Evolutionary conservation across 2,329 filamentous ascomycete species (phyloP).

Genomic region (Canariomyces notabilis): DNA sequence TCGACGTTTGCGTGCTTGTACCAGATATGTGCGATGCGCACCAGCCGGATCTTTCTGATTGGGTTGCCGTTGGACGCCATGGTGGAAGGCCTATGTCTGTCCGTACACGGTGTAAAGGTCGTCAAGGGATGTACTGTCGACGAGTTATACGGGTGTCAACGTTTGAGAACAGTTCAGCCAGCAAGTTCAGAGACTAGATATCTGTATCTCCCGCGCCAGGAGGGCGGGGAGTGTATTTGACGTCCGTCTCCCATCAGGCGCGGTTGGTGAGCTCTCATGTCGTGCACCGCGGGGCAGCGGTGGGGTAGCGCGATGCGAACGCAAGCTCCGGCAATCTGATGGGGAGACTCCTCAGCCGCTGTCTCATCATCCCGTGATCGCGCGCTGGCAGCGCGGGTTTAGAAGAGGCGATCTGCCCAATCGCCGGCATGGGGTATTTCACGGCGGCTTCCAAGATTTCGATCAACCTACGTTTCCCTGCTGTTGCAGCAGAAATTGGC

Average conservation of each 20-base stretch:
- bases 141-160: too few species aligned
- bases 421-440: slow-evolving; percentile 16
- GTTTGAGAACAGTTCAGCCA: too few species aligned
- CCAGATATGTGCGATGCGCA: slow-evolving; percentile 41
- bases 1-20: slow-evolving; percentile 45
- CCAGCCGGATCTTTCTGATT: slow-evolving; percentile 31
- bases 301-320: slow-evolving; percentile 13
- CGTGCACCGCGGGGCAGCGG: slow-evolving; percentile 10
- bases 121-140: too few species aligned
- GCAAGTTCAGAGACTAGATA: background rate
- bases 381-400: slow-evolving; percentile 13
- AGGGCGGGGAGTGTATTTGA: slow-evolving; percentile 18
- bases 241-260: slow-evolving; percentile 10
- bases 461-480: slow-evolving; percentile 16
- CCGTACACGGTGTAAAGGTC: background rate
- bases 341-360: background rate
- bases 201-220: background rate
- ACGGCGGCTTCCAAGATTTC: background rate
- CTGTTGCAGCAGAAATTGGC: background rate
- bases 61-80: slow-evolving; percentile 15
- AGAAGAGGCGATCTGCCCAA: slow-evolving; percentile 8
- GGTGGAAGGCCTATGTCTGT: background rate
- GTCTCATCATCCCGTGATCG: background rate
- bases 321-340: slow-evolving; percentile 11
- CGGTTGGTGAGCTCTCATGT: background rate